These are phyloP conservation scores for Schizosaccharomyces versatilis DNA, from an alignment of 1,139 yeast species.

Conservation along the genomic window DNA sequence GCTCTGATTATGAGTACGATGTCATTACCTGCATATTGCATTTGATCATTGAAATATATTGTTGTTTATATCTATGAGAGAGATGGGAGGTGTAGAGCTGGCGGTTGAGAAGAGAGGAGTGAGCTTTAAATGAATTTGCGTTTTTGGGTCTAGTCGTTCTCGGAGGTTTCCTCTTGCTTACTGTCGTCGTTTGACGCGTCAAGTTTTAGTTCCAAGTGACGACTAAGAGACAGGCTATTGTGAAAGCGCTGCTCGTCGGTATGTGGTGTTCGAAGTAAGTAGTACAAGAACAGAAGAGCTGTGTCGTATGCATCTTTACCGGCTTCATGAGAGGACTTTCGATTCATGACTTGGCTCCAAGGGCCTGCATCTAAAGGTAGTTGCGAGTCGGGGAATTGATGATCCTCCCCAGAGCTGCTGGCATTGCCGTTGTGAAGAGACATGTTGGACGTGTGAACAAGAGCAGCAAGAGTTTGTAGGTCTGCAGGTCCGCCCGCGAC, in stretches of 20 bases:
- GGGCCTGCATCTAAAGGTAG: neutral
- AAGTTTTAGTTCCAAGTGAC: neutral
- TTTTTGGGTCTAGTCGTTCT: too few species aligned
- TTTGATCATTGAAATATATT: too few species aligned
- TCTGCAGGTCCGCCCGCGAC: neutral
- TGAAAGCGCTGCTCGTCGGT: neutral
- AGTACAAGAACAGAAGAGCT: neutral
- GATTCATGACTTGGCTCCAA: neutral
- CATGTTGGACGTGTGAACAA: neutral
- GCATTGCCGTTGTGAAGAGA: neutral
- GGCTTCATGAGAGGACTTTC: neutral
- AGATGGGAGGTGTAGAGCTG: too few species aligned
- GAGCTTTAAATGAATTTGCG: too few species aligned
- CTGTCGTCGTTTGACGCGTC: too few species aligned
- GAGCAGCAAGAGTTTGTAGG: neutral
- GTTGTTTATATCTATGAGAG: too few species aligned
- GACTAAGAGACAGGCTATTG: neutral
- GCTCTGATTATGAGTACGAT: too few species aligned
- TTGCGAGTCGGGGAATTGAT: neutral
- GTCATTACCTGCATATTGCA: too few species aligned
- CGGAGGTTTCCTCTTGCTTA: too few species aligned
- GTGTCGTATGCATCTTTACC: slow-evolving; percentile 1
- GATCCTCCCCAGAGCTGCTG: neutral
- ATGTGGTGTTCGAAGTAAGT: neutral
- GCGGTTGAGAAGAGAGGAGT: too few species aligned